Conservation (phyloP, 2,329 filamentous ascomycete genomes). For the Xylaria sp. region DNA sequence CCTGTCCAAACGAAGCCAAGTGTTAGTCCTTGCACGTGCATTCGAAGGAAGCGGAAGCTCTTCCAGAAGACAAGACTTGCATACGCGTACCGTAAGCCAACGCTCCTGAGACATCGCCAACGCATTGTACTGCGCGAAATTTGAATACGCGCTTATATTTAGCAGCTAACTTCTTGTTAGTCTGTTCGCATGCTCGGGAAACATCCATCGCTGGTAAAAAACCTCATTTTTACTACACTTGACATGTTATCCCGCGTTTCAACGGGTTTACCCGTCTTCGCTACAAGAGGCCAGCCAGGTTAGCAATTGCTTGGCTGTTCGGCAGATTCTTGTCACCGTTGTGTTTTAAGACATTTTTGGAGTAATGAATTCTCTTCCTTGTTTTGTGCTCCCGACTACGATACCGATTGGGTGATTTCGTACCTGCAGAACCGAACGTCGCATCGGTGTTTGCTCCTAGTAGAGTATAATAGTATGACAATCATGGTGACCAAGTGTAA, state of each 20-base stretch:
- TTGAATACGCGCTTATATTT: slow-evolving; percentile 15
- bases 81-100: slow-evolving; percentile 17
- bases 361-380: slow-evolving; percentile 1
- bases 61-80: slow-evolving; percentile 22
- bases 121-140: slow-evolving; percentile 1
- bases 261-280: slow-evolving; percentile 7
- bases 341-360: neutral
- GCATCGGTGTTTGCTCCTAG: slow-evolving; percentile 24
- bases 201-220: neutral
- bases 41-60: slow-evolving; percentile 22
- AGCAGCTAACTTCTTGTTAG: slow-evolving; percentile 1
- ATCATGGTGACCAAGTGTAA: neutral
- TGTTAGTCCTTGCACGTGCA: neutral
- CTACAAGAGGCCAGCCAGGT: neutral
- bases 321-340: neutral
- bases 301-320: too few relatives aligned
- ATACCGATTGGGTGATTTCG: neutral
- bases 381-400: neutral
- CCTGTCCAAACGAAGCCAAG: slow-evolving; percentile 2
- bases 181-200: too few relatives aligned
- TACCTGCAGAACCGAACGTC: neutral
- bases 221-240: neutral
- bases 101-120: neutral
- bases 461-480: slow-evolving; percentile 5
- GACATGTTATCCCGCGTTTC: neutral